Percentiles rank a stretch among this genome's conserved stretches.
phyloP scores from a whole-genome alignment of 352 stramenopile species.

The Elongisporangium senticosum region DNA sequence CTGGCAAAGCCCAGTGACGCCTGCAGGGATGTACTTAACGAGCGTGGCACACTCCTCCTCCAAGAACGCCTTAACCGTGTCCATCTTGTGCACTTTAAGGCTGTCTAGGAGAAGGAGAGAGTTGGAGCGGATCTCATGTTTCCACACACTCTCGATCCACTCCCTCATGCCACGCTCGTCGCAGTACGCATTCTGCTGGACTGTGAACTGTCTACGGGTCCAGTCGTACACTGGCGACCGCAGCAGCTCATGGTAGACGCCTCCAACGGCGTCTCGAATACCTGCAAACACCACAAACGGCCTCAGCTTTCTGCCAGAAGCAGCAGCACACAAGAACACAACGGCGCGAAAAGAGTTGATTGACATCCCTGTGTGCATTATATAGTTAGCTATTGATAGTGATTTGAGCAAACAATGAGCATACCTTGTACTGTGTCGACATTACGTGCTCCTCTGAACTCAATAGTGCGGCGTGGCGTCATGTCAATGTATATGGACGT shows the following conservation, averaged over 20 bases:
- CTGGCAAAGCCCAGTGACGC: constrained; percentile 10
- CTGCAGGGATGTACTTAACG: constrained; percentile 8
- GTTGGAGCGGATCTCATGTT: neutral
- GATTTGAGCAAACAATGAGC: too few relatives aligned
- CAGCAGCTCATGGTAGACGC: neutral
- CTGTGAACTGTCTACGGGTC: neutral
- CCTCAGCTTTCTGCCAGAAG: neutral
- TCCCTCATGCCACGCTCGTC: neutral
- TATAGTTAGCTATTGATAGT: too few relatives aligned
- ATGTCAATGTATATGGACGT: constrained; percentile 10
- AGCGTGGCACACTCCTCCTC: constrained; percentile 7
- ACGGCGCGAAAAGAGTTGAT: constrained; percentile 1
- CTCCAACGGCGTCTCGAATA: neutral
- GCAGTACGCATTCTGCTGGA: constrained; percentile 4
- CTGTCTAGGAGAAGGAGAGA: neutral
- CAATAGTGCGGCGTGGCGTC: neutral
- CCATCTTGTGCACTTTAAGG: constrained; percentile 1
- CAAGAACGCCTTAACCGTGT: neutral
- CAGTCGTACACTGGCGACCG: neutral
- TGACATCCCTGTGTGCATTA: too few relatives aligned
- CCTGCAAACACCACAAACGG: neutral
- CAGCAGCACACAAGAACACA: constrained; percentile 1
- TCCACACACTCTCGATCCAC: neutral
- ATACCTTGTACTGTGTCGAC: too few relatives aligned
- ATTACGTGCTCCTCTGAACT: too few relatives aligned